A percentile compares a stretch with the other conserved stretches of the same genome.
Evolutionary conservation across 108 stramenopile genomes (phyloP).

Genomic region (Pseudonitzschia pungens): DNA sequence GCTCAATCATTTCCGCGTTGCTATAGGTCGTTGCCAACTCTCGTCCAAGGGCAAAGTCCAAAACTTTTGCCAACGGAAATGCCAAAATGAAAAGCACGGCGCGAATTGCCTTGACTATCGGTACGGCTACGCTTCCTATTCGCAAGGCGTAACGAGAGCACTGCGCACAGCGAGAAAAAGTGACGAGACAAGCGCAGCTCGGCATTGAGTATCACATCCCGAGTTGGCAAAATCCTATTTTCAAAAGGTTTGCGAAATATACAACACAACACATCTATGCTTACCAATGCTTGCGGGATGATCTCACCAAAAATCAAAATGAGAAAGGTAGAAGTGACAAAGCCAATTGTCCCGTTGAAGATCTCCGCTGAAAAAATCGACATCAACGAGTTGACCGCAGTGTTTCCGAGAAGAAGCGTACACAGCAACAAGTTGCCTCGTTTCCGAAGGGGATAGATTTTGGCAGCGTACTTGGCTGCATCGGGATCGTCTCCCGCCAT

Average conservation of each 20-base stretch:
- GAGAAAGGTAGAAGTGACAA: conserved; percentile 82
- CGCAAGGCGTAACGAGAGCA: conserved; percentile 91
- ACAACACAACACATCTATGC: neutral
- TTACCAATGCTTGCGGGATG: conserved; percentile 87
- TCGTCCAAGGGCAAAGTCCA: conserved; percentile 81
- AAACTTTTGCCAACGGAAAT: conserved; percentile 67
- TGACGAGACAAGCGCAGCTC: neutral
- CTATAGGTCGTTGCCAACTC: conserved; percentile 94
- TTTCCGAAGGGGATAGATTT: conserved; percentile 86
- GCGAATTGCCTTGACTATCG: conserved; percentile 86
- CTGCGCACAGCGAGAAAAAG: neutral
- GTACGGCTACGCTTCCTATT: conserved; percentile 84
- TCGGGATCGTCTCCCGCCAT: conserved; percentile 77
- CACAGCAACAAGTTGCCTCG: conserved; percentile 96
- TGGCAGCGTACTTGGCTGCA: conserved; percentile 57
- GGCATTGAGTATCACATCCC: no score
- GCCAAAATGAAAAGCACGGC: conserved; percentile 61
- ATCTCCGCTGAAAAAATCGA: conserved; percentile 93
- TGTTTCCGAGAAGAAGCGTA: conserved; percentile 96
- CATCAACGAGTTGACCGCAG: conserved; percentile 92
- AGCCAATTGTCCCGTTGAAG: conserved; percentile 85
- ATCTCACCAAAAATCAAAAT: conserved; percentile 98
- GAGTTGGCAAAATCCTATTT: no score
- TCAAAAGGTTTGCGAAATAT: no score
- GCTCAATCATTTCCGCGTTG: conserved; percentile 83